Evolutionary conservation across 139 green algal genomes (phyloP).

Genomic region (Axilococcus clingmanii): DNA sequence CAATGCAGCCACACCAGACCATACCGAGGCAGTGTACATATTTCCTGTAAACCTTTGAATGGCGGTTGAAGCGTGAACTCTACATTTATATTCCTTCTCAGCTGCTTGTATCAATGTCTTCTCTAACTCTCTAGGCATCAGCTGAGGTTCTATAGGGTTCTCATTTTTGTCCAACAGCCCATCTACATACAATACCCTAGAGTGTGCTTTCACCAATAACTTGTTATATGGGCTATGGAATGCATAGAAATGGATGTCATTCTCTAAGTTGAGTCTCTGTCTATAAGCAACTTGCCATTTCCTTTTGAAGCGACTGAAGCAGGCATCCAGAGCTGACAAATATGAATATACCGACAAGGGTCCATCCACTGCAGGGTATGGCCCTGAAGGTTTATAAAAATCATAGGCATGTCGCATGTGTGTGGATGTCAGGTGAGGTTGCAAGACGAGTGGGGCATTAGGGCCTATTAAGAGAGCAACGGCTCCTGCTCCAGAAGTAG

Average conservation of each 20-base stretch:
- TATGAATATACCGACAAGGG: conserved; percentile 48
- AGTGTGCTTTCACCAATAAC: conserved; percentile 63
- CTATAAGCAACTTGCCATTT: no score
- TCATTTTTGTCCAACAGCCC: conserved; percentile 4
- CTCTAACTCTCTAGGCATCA: conserved; percentile 15
- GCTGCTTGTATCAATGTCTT: conserved; percentile 12
- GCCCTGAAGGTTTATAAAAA: conserved; percentile 71
- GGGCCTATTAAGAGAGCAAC: conserved; percentile 80
- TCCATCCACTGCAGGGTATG: conserved; percentile 60
- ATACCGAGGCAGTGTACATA: conserved; percentile 55
- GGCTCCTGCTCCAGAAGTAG: conserved; percentile 66
- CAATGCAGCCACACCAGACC: conserved; percentile 27
- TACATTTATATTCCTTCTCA: conserved; percentile 13
- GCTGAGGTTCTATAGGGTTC: conserved; percentile 9
- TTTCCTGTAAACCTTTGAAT: conserved; percentile 54
- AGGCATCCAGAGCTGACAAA: conserved; percentile 39
- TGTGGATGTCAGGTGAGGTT: conserved; percentile 41
- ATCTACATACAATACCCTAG: conserved; percentile 53
- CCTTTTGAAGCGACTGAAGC: conserved; percentile 20
- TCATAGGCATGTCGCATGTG: conserved; percentile 61
- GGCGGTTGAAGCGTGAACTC: conserved; percentile 33
- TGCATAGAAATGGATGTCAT: conserved; percentile 37
- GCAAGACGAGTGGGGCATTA: conserved; percentile 61
- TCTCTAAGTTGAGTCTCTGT: conserved; percentile 7
- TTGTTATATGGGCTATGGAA: conserved; percentile 71